phyloP scores from a whole-genome alignment of 768 basidiomycete species.

The Boletales sp. region DNA sequence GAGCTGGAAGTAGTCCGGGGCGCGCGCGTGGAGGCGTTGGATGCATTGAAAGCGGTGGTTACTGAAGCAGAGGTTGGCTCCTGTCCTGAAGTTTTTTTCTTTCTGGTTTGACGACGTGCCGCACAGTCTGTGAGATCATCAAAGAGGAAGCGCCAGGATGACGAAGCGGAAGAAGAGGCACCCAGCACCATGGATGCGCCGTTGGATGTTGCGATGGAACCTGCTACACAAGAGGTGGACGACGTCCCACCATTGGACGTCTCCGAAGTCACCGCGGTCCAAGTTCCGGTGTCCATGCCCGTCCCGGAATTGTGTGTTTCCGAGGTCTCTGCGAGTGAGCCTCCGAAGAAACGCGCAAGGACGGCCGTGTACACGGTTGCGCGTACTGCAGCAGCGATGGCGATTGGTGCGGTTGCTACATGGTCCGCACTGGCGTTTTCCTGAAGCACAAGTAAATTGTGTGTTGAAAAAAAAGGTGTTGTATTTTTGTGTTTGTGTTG shows the following conservation, averaged over 20 bases:
- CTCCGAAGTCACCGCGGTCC: neutral
- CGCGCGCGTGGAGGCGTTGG: constrained; percentile 38
- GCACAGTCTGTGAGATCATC: constrained; percentile 34
- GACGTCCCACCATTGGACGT: neutral
- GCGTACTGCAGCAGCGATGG: constrained; percentile 60
- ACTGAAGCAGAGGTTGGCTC: constrained; percentile 30
- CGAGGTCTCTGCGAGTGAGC: neutral
- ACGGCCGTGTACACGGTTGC: constrained; percentile 38
- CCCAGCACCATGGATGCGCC: neutral
- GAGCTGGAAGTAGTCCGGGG: constrained; percentile 44
- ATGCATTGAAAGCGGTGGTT: constrained; percentile 33
- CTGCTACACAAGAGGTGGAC: neutral
- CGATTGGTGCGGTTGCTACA: constrained; percentile 65
- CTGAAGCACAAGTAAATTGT: constrained; percentile 25
- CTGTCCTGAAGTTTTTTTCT: constrained; percentile 7
- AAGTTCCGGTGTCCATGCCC: neutral
- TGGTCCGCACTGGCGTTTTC: constrained; percentile 73
- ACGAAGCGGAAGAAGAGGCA: constrained; percentile 27
- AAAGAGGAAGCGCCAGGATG: constrained; percentile 63
- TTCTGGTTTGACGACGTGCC: constrained; percentile 24
- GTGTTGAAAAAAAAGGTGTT: too few species aligned
- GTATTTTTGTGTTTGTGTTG: too few species aligned
- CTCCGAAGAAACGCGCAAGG: constrained; percentile 44
- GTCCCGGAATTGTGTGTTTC: neutral
- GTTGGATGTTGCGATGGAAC: neutral